Percentiles rank a stretch among this genome's conserved stretches.
Conservation (phyloP, 2,329 filamentous ascomycete species). For the Aurifilum marmelostoma region DNA sequence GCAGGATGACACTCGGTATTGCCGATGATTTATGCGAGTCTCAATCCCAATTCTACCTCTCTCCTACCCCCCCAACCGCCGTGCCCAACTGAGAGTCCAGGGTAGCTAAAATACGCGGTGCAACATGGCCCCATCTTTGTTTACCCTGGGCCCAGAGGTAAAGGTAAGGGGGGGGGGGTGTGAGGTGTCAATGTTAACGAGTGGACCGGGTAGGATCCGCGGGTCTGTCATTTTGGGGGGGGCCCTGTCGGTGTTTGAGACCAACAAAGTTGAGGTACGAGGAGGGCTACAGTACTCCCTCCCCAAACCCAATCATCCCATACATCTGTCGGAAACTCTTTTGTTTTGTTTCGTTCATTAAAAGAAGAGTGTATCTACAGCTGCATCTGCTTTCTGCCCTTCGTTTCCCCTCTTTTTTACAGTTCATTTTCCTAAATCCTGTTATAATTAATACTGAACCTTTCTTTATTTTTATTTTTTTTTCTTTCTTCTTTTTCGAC, state of each 20-base stretch:
- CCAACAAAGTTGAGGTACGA: background rate
- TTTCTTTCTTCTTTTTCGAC: too few relatives aligned
- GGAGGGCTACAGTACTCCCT: background rate
- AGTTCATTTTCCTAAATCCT: too few relatives aligned
- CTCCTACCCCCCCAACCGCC: background rate
- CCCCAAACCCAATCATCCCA: background rate
- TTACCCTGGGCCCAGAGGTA: background rate
- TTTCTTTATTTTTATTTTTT: too few relatives aligned
- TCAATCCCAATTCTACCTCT: background rate
- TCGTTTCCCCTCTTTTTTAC: background rate
- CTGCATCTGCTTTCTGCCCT: background rate
- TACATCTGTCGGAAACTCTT: background rate
- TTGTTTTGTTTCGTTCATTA: background rate
- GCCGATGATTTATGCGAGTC: conserved; percentile 3
- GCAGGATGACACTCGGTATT: background rate
- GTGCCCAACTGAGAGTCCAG: background rate
- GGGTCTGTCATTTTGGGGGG: background rate
- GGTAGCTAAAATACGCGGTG: background rate
- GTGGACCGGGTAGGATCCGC: conserved; percentile 10
- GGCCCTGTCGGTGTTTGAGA: background rate
- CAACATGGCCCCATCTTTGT: background rate
- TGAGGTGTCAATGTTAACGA: conserved; percentile 9
- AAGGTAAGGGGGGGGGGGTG: background rate
- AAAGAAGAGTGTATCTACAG: background rate
- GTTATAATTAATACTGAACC: too few relatives aligned